A percentile compares a stretch with the other conserved stretches of the same genome.
These are phyloP conservation scores for Durusdinium trenchii DNA, from an alignment of 73 alveolate species.

Conservation along the genomic window DNA sequence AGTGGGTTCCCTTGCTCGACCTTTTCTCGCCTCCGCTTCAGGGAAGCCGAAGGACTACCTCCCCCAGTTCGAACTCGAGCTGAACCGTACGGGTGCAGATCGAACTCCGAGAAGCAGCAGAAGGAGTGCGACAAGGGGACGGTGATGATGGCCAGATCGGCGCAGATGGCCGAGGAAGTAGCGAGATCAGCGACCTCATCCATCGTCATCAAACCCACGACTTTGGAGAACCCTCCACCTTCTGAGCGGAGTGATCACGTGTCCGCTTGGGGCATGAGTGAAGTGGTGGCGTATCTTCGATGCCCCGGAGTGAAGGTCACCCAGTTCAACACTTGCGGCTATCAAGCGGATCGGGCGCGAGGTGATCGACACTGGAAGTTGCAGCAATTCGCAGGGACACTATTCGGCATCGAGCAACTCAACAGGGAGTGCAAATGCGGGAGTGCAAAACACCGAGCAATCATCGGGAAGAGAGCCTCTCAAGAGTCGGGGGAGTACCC, in stretches of 20 bases:
- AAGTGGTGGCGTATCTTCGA: neutral
- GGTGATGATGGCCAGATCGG: neutral
- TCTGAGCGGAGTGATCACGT: neutral
- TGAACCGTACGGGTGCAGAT: neutral
- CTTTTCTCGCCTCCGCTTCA: neutral
- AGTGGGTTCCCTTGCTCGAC: neutral
- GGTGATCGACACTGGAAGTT: neutral
- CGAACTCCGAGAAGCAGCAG: neutral
- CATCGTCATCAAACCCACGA: neutral
- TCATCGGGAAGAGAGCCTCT: too few species aligned
- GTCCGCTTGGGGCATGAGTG: neutral
- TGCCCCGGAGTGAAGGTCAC: neutral
- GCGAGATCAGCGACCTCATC: too few species aligned
- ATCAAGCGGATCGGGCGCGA: neutral
- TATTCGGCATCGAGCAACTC: neutral
- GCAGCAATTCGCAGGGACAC: neutral
- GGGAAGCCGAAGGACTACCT: neutral
- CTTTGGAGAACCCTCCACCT: conserved; percentile 9
- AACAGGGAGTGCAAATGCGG: too few species aligned
- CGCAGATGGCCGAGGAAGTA: neutral
- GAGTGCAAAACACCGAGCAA: too few species aligned
- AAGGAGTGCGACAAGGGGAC: neutral
- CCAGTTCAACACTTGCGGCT: neutral
- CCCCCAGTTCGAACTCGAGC: neutral
- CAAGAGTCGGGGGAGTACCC: too few species aligned